These are phyloP conservation scores for Pseudevernia furfuracea DNA, from an alignment of 495 filamentous ascomycete genomes.

Conservation along the genomic window DNA sequence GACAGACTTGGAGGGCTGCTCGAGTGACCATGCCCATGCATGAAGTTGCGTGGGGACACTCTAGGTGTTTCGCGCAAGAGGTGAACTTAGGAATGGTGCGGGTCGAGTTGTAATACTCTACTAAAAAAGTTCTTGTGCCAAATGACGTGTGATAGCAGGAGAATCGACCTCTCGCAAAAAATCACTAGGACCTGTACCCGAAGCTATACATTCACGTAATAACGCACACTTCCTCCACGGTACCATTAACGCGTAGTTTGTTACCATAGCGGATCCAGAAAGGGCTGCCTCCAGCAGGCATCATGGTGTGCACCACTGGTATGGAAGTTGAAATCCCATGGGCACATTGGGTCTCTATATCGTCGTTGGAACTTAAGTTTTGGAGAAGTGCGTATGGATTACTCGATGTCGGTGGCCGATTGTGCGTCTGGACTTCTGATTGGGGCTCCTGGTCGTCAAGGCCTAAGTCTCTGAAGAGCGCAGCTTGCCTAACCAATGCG, in stretches of 20 bases:
- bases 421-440: neutral
- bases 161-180: neutral
- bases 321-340: neutral
- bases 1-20: neutral
- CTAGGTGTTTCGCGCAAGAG: neutral
- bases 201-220: slow-evolving; percentile 22
- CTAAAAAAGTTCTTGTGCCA: neutral
- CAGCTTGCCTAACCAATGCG: neutral
- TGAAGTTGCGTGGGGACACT: neutral
- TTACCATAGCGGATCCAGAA: slow-evolving; percentile 63
- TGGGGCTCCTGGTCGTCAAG: neutral
- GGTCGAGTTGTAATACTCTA: neutral
- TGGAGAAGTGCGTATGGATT: slow-evolving; percentile 13
- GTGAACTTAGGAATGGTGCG: neutral
- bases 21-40: neutral
- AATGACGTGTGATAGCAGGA: neutral
- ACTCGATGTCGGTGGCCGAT: neutral
- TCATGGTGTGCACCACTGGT: slow-evolving; percentile 24
- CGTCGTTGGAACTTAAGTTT: neutral
- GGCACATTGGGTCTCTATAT: neutral
- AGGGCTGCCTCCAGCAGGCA: slow-evolving; percentile 41
- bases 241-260: slow-evolving; percentile 58
- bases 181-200: too few relatives aligned
- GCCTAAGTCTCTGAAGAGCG: neutral
- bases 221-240: slow-evolving; percentile 46